phyloP scores from a whole-genome alignment of 768 basidiomycete genomes.

The Lentinus brumalis region DNA sequence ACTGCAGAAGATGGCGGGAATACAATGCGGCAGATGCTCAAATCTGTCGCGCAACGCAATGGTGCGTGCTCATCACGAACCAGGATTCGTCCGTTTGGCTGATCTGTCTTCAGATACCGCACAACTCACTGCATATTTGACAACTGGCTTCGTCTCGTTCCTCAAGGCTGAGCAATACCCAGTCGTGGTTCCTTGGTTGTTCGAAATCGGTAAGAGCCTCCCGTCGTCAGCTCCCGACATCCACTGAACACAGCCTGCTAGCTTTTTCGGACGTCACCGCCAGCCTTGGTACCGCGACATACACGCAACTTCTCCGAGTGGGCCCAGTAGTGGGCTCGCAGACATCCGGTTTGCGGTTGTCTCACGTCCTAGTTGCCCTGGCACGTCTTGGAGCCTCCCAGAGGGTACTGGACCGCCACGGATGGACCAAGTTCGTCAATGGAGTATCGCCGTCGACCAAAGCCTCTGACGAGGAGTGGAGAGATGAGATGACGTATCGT shows the following conservation, averaged over 20 bases:
- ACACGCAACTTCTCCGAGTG: constrained; percentile 11
- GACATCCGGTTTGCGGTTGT: constrained; percentile 35
- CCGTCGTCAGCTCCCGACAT: constrained; percentile 29
- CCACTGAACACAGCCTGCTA: constrained; percentile 24
- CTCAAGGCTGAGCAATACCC: constrained; percentile 33
- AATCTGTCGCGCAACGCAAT: constrained; percentile 29
- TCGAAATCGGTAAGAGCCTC: constrained; percentile 40
- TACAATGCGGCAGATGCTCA: constrained; percentile 35
- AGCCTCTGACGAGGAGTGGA: constrained; percentile 18
- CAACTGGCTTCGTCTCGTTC: constrained; percentile 41
- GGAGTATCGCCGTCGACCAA: not conserved
- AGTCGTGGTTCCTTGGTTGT: constrained; percentile 42
- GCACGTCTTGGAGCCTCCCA: constrained; percentile 48
- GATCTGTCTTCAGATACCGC: constrained; percentile 37
- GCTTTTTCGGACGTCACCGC: constrained; percentile 30
- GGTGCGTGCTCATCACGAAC: constrained; percentile 30
- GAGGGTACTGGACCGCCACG: constrained; percentile 36
- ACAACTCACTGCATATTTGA: constrained; percentile 43
- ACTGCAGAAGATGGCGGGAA: constrained; percentile 13
- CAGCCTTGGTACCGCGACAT: constrained; percentile 28
- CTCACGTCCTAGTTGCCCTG: constrained; percentile 40
- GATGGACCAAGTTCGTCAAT: constrained; percentile 25
- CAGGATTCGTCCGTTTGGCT: not conserved
- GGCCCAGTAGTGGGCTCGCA: constrained; percentile 29
- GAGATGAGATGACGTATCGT: constrained; percentile 38